A percentile compares a stretch with the other conserved stretches of the same genome.
These are phyloP conservation scores for Kwoniella europaea DNA, from an alignment of 768 basidiomycete genomes.

Conservation along the genomic window DNA sequence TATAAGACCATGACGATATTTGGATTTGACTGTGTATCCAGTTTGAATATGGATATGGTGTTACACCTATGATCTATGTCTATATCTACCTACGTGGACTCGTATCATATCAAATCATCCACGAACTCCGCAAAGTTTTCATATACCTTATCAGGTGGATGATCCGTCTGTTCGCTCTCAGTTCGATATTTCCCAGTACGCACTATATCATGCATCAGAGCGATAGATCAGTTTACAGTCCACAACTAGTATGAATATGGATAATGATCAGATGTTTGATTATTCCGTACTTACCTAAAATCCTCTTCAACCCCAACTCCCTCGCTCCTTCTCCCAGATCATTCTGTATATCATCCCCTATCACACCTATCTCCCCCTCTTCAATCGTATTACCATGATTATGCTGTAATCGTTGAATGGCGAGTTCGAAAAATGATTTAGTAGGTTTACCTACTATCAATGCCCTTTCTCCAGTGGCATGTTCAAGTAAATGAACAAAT, in stretches of 20 bases:
- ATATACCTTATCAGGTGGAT: conserved; percentile 65
- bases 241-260: not conserved
- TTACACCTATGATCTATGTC: not conserved
- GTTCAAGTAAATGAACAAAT: conserved; percentile 70
- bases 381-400: conserved; percentile 2
- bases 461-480: conserved; percentile 63
- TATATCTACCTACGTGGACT: not conserved
- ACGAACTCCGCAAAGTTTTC: conserved; percentile 67
- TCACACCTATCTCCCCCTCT: conserved; percentile 60
- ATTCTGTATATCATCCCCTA: conserved; percentile 71
- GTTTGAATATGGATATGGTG: not conserved
- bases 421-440: conserved; percentile 66
- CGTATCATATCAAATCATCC: conserved; percentile 59
- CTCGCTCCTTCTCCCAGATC: conserved; percentile 70
- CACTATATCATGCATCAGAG: conserved; percentile 58
- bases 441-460: conserved; percentile 71
- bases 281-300: conserved; percentile 63
- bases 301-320: conserved; percentile 68
- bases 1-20: too few species aligned
- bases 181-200: conserved; percentile 72
- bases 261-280: not conserved
- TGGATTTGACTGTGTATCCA: too few species aligned
- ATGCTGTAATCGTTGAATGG: conserved; percentile 62
- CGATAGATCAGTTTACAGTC: too few species aligned
- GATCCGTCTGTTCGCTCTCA: conserved; percentile 64